Base-by-base conservation (phyloP, 345 rosid genomes). In the Excoecaria cochinchinensis region DNA sequence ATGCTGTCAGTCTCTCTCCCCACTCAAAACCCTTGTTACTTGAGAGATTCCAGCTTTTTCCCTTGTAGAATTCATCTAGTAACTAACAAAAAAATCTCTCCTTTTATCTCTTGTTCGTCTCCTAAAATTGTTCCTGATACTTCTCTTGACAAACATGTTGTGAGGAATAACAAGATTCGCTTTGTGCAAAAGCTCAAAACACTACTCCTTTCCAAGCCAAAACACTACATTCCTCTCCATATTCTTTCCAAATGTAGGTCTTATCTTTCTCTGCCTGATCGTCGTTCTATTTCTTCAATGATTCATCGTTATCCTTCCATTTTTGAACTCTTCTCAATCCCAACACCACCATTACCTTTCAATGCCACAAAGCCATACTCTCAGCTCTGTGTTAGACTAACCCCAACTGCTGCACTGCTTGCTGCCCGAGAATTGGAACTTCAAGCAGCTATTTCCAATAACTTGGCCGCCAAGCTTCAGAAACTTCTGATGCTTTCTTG, bases 401-500 rank as follows among this genome's bases (percentile, higher is more conserved):
- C 97, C 0, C 86, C 91, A 0, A 84, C 90, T 72, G 98, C 98
- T 59, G 77, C 78, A 0, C 79, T 86, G 24, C 91, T 94, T 17
- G 91, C 95, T 0, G 72, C 77, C 75, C 84, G 74, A 72, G 97
- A 94, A 78, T 48, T 73, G 74, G 73, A 79, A 61, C 87, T 91
- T 3, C 89, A 80, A 75, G 82, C 92, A 4, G 91, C 84, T 21
- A 82, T 90, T 58, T 81, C 98, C 36, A 73, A 68, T 59, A 81
- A 72, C 42, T 83, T 92, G 87, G 97, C 97, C 10, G 55, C 69
- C 67, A 95, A 91, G 74, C 91, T 95, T 21, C 92, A 90, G 85
- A 95, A 91, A 77, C 92, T 95, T 80, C 90, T 95, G 17, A 95
- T 92, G 97, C 84, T 95, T 25, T 84, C 99, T 52, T 84, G 94